Evolutionary conservation across 139 green algal genomes (phyloP), one percentile per base, ranked within the genome.

Genomic region (Closterium sp.): DNA sequence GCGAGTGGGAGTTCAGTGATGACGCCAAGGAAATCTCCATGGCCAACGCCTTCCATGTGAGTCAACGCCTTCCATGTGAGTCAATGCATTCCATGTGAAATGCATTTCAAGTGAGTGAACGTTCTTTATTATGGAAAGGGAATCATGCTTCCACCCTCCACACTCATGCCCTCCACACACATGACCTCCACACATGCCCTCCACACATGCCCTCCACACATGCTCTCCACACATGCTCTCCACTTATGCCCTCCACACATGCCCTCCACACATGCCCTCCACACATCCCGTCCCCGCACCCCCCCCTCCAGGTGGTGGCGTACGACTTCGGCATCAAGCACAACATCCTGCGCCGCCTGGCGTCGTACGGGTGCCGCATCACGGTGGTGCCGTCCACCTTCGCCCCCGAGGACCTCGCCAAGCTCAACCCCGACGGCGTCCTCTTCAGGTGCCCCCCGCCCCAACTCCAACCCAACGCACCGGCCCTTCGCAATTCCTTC

Each of bases 311-410:
- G 95, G 95, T 99, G 2, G 97, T 99, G 34, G 97, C 97, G 5
- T 99, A 99, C 90, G 98, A 99, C 94, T 99, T 98, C 94, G 98
- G 98, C 94, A 97, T 99, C 95, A 99, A 99, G 96, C 95, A 97
- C 95, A 99, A 99, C 97, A 99, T 99, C 94, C 94, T 99, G 95
- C 95, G 97, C 30, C 96, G 98, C 64, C 95, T 99, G 81, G 96
- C 97, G 0, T 97, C 97, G 0, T 97, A 97, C 93, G 97, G 97
- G 35, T 99, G 98, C 96, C 86, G 95, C 28, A 96, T 99, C 89
- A 99, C 97, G 0, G 98, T 99, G 0, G 98, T 99, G 89, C 98
- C 98, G 8, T 98, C 97, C 6, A 95, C 76, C 43, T 90, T 64
- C n/a, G 32, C 89, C 9, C 32, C 33, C 3, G 35, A 94, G 33